Conservation (phyloP, 2,329 filamentous ascomycete species). For the Thyridium curvatum region DNA sequence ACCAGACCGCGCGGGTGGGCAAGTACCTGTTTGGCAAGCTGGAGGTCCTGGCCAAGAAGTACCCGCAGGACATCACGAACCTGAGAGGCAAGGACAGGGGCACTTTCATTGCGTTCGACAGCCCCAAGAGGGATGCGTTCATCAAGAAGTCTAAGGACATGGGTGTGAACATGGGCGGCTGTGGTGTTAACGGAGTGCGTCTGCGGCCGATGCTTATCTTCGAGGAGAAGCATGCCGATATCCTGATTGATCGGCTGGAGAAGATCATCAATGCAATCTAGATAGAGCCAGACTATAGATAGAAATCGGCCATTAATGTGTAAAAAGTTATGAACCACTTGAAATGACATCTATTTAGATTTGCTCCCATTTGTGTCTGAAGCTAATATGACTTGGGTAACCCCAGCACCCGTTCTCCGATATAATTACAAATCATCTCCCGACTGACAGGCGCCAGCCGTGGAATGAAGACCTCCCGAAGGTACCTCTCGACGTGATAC, state of each 20-base stretch:
- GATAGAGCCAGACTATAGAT: no score
- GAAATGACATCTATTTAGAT: no score
- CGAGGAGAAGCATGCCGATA: constrained; percentile 84
- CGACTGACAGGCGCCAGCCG: constrained; percentile 55
- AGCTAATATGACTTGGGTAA: constrained; percentile 60
- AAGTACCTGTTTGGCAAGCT: constrained; percentile 72
- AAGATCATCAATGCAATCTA: constrained; percentile 49
- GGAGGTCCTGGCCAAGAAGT: constrained; percentile 59
- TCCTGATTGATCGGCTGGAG: constrained; percentile 73
- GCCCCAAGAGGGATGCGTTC: constrained; percentile 72
- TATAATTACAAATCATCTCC: constrained; percentile 69
- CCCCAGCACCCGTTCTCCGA: constrained; percentile 56
- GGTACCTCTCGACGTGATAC: constrained; percentile 56
- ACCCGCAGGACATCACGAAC: constrained; percentile 74
- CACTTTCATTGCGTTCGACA: constrained; percentile 91
- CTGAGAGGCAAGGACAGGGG: constrained; percentile 82
- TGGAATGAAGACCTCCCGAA: constrained; percentile 54
- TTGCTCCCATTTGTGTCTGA: no score
- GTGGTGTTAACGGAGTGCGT: constrained; percentile 67
- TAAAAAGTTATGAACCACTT: no score
- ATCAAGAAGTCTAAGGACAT: constrained; percentile 70
- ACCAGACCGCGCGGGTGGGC: constrained; percentile 70
- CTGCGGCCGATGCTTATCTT: constrained; percentile 88
- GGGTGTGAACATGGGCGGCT: constrained; percentile 84
- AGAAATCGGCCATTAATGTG: no score